Conservation (phyloP, 2,329 filamentous ascomycete genomes). For the Oidium heveae region DNA sequence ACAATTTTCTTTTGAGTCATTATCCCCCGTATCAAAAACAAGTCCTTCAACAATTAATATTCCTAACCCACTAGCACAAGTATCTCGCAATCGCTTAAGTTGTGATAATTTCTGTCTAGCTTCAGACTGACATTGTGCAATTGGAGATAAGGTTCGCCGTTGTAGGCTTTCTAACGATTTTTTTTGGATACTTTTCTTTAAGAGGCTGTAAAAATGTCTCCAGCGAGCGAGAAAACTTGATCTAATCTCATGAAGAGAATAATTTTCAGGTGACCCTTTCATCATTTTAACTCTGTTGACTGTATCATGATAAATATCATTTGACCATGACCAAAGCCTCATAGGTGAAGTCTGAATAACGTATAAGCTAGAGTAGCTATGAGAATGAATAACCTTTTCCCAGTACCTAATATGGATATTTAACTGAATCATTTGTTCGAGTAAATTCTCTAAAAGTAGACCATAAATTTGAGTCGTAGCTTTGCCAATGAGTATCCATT, state of each 20-base stretch:
- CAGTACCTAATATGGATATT: constrained; percentile 87
- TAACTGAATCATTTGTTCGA: constrained; percentile 63
- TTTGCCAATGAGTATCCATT: constrained; percentile 81
- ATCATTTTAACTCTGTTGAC: constrained; percentile 10
- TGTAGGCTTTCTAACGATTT: constrained; percentile 47
- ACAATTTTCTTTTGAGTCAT: constrained; percentile 21
- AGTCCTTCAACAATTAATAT: constrained; percentile 72
- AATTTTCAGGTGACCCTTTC: constrained; percentile 10
- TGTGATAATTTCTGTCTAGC: constrained; percentile 47
- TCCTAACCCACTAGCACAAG: constrained; percentile 68
- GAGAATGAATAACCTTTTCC: constrained; percentile 66
- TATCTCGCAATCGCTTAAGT: constrained; percentile 46
- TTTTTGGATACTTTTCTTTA: constrained; percentile 49
- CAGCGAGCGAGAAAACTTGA: constrained; percentile 25
- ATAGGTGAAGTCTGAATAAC: constrained; percentile 64
- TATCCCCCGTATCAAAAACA: constrained; percentile 35
- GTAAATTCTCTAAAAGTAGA: constrained; percentile 45
- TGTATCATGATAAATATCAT: constrained; percentile 39
- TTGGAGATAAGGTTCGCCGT: constrained; percentile 47
- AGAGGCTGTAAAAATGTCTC: constrained; percentile 55
- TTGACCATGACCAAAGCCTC: constrained; percentile 45
- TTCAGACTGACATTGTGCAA: constrained; percentile 50
- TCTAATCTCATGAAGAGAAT: constrained; percentile 9
- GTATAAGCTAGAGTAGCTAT: constrained; percentile 57
- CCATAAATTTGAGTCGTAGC: constrained; percentile 82